phyloP scores from a whole-genome alignment of 169 alveolate genomes.

The Eimeria sp. region DNA sequence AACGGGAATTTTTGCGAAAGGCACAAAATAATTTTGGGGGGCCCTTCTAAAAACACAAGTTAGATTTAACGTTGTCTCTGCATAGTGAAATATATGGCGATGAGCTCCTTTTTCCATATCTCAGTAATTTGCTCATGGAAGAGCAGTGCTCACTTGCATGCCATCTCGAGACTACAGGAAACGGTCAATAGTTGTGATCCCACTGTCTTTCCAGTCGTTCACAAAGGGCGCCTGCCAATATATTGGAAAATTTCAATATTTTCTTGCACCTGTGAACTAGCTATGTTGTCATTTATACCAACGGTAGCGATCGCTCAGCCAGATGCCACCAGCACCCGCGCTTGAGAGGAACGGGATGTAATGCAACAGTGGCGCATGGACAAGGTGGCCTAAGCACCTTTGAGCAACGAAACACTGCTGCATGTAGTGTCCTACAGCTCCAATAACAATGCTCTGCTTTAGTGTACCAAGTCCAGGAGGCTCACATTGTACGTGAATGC shows the following conservation, averaged over 20 bases:
- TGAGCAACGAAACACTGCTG: not conserved
- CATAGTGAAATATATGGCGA: not conserved
- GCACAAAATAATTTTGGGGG: not conserved
- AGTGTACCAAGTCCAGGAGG: not conserved
- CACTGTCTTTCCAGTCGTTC: constrained; percentile 4
- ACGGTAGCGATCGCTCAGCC: not conserved
- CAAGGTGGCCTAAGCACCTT: not conserved
- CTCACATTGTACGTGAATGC: not conserved
- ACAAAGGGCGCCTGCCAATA: not conserved
- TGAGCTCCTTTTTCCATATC: not conserved
- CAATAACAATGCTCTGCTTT: not conserved
- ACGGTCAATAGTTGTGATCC: not conserved
- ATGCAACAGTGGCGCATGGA: not conserved
- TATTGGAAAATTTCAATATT: not conserved
- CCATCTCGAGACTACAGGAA: not conserved
- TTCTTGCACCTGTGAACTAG: not conserved
- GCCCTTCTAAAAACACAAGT: not conserved
- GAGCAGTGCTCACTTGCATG: constrained; percentile 8
- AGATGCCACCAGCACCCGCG: not conserved
- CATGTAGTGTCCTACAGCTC: not conserved
- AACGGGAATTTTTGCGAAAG: not conserved
- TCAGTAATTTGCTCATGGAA: not conserved
- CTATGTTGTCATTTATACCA: not conserved
- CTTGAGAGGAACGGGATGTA: not conserved
- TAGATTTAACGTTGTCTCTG: not conserved